These are phyloP conservation scores for Colletotrichum limetticola DNA, from an alignment of 2,329 filamentous ascomycete genomes.

Conservation along the genomic window DNA sequence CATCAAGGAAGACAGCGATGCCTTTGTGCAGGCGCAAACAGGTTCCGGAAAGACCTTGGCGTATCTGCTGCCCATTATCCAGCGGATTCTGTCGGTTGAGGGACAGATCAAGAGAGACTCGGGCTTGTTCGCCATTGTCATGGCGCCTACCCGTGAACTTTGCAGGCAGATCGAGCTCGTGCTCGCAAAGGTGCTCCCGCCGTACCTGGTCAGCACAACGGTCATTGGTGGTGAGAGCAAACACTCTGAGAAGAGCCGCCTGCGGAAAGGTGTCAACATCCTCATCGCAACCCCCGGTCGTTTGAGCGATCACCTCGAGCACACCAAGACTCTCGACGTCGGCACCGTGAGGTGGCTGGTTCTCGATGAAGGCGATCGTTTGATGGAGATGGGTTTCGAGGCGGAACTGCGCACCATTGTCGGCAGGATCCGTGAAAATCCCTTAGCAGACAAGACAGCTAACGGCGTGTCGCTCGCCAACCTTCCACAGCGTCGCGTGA, in stretches of 20 bases:
- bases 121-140: conserved; percentile 91
- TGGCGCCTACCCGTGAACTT: conserved; percentile 92
- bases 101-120: conserved; percentile 80
- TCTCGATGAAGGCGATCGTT: conserved; percentile 93
- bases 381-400: conserved; percentile 98
- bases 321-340: conserved; percentile 89
- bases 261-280: conserved; percentile 95
- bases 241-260: conserved; percentile 87
- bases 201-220: conserved; percentile 93
- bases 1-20: conserved; percentile 83
- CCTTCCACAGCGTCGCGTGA: conserved; percentile 81
- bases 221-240: conserved; percentile 78
- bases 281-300: conserved; percentile 94
- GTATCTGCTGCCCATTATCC: conserved; percentile 93
- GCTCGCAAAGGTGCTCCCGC: conserved; percentile 84
- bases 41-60: conserved; percentile 97
- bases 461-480: conserved; percentile 69
- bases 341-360: conserved; percentile 93
- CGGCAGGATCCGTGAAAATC: conserved; percentile 76
- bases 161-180: conserved; percentile 94
- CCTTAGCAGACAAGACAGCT: conserved; percentile 67
- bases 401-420: conserved; percentile 92
- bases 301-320: conserved; percentile 89
- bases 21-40: conserved; percentile 96
- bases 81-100: conserved; percentile 85